Evolutionary conservation across 179 eudicot species (phyloP).

Genomic region (Sideroxylon spinosum): DNA sequence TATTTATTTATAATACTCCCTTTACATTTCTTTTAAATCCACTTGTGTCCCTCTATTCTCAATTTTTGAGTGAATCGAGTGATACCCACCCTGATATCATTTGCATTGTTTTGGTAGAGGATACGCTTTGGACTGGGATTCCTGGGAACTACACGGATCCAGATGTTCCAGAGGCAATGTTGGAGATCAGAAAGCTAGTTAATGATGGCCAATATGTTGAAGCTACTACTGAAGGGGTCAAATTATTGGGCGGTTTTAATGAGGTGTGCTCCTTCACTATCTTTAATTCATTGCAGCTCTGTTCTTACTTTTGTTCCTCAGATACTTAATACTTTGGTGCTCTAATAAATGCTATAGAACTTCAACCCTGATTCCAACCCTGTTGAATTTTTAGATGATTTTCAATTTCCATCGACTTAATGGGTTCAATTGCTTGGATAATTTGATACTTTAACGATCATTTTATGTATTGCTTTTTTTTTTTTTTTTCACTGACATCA

Average conservation of each 20-base stretch:
- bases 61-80: not conserved
- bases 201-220: conserved; percentile 55
- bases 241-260: conserved; percentile 44
- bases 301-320: not conserved
- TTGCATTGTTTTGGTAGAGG: conserved; percentile 39
- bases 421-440: too few species aligned
- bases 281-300: not conserved
- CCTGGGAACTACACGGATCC: conserved; percentile 64
- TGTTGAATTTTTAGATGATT: too few species aligned
- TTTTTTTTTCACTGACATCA: too few species aligned
- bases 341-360: too few species aligned
- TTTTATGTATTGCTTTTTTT: too few species aligned
- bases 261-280: conserved; percentile 39
- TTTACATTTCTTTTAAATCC: too few species aligned
- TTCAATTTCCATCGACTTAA: too few species aligned
- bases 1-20: too few species aligned
- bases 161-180: conserved; percentile 37
- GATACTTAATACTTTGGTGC: too few species aligned
- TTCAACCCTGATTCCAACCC: too few species aligned
- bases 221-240: conserved; percentile 53
- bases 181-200: conserved; percentile 61
- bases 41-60: too few species aligned
- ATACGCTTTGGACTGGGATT: conserved; percentile 80
- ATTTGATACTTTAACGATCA: too few species aligned
- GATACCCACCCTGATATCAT: not conserved